Base-by-base conservation (phyloP, 2,329 filamentous ascomycete species). In the Lachnellula cervina region DNA sequence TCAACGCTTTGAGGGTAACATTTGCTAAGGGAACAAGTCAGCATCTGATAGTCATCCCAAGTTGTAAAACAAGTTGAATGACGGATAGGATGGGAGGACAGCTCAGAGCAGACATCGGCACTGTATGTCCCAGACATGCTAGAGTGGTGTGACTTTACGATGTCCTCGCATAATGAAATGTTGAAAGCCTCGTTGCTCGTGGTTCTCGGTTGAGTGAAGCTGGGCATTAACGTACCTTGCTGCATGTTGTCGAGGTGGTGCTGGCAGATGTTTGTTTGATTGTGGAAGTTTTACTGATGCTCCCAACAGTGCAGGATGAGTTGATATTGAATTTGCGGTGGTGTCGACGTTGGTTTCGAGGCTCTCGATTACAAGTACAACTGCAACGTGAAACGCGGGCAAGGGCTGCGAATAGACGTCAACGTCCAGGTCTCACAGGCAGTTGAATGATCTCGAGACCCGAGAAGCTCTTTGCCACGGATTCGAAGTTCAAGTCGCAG, bases 1-100 rank as follows among this genome's bases (percentile, higher is more conserved):
- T 58, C 42, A 66, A 49, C 49, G 64, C 57, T 34, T 49, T 58
- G 25, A 67, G 54, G 37, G 53, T 64, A 46, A 69, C 40, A 38
- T 56, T 64, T 34, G 58, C 66, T 64, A 32, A 4, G 28, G 28
- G 28, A 32, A 32, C 28, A 42, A 25, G 55, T 66, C 49, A 64
- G 61, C 42, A 42, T 50, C 28, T 32, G 28, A 11, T 4, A 32
- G 28, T 32, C 28, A 32, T 32, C 28, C 9, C 4, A 32, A 32
- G 9, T 4, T 9, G 28, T 32, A 32, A 4, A 32, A 13, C 28
- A 13, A 32, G 23, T 40, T 19, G 23, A 32, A 5, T 38, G 4
- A 46, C 14, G 23, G 35, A 21, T 21, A 50, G 28, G 47, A 17
- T 17, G 23, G 14, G 38, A 34, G 37, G 38, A 44, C 5, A 47